Percentiles rank a stretch among this genome's conserved stretches.
phyloP scores from a whole-genome alignment of 1,284 basidiomycete genomes.

The Ustilago nuda region DNA sequence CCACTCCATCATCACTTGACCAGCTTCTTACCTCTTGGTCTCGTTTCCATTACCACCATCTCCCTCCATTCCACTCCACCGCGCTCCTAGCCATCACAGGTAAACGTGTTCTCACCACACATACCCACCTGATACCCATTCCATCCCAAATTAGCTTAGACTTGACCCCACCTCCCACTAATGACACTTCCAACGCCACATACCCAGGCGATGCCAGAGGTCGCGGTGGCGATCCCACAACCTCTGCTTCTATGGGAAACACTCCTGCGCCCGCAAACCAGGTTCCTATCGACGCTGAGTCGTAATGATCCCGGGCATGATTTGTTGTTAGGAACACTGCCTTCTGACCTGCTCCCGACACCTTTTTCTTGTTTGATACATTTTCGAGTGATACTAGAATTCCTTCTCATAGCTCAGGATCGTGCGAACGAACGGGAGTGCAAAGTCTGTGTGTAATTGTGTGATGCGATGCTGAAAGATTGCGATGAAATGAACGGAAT shows the following conservation, averaged over 20 bases:
- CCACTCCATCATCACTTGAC: conserved; percentile 1
- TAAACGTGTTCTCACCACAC: neutral
- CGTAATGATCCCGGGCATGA: conserved; percentile 11
- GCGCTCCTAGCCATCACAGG: neutral
- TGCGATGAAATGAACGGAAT: conserved; percentile 13
- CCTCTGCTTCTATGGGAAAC: conserved; percentile 39
- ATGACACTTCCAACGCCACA: conserved; percentile 29
- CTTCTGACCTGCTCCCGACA: neutral
- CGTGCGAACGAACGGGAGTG: too few species aligned
- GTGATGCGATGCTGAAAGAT: conserved; percentile 27
- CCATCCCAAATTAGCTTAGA: conserved; percentile 27
- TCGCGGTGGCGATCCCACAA: conserved; percentile 27
- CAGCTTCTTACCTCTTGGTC: neutral
- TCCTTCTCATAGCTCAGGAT: neutral
- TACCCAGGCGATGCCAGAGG: conserved; percentile 42
- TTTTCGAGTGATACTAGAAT: neutral
- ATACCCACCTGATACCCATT: neutral
- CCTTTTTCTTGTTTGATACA: neutral
- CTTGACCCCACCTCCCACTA: conserved; percentile 20
- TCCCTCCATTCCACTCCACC: neutral
- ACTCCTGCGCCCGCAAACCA: conserved; percentile 38
- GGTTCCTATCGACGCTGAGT: conserved; percentile 45
- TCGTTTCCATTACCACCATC: neutral
- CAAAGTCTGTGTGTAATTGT: neutral
- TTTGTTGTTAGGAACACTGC: conserved; percentile 6